These are phyloP conservation scores for Globisporangium perplexum DNA, from an alignment of 352 stramenopile species.

Conservation along the genomic window DNA sequence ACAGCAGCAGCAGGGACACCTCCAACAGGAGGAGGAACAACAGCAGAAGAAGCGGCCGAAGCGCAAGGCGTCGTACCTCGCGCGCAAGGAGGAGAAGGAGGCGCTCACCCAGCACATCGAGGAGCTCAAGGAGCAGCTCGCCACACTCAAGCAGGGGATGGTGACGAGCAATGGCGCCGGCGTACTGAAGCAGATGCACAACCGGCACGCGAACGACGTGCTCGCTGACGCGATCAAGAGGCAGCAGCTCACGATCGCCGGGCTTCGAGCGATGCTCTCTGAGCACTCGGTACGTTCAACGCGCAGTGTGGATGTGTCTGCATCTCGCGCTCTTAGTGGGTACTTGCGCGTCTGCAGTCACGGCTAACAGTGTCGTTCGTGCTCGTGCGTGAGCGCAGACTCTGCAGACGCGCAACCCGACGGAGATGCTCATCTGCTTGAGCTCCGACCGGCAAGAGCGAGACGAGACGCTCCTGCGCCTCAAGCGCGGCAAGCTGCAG, in stretches of 20 bases:
- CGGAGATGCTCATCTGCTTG: constrained; percentile 41
- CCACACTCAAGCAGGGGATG: constrained; percentile 17
- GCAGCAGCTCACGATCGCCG: constrained; percentile 11
- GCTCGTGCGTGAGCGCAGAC: constrained; percentile 10
- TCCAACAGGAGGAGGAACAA: too few species aligned
- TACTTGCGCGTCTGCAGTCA: too few species aligned
- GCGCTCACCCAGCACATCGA: constrained; percentile 24
- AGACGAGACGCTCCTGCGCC: constrained; percentile 19
- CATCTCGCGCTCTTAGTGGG: too few species aligned
- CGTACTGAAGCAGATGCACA: constrained; percentile 10
- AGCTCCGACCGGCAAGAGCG: constrained; percentile 22
- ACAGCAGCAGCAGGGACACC: too few species aligned
- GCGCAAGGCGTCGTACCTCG: constrained; percentile 9
- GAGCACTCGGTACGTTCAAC: constrained; percentile 11
- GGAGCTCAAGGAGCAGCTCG: constrained; percentile 20
- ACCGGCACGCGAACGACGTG: constrained; percentile 6
- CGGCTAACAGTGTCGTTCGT: not conserved
- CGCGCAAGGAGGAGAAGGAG: constrained; percentile 27
- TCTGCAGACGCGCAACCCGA: constrained; percentile 25
- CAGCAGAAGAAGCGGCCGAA: constrained; percentile 10
- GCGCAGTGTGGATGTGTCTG: not conserved
- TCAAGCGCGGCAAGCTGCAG: constrained; percentile 25
- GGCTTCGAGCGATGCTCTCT: constrained; percentile 12
- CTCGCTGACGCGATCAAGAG: constrained; percentile 9
- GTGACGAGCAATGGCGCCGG: constrained; percentile 3